These are phyloP conservation scores for Cladosporium colombiae DNA, from an alignment of 2,329 filamentous ascomycete genomes.

Conservation along the genomic window DNA sequence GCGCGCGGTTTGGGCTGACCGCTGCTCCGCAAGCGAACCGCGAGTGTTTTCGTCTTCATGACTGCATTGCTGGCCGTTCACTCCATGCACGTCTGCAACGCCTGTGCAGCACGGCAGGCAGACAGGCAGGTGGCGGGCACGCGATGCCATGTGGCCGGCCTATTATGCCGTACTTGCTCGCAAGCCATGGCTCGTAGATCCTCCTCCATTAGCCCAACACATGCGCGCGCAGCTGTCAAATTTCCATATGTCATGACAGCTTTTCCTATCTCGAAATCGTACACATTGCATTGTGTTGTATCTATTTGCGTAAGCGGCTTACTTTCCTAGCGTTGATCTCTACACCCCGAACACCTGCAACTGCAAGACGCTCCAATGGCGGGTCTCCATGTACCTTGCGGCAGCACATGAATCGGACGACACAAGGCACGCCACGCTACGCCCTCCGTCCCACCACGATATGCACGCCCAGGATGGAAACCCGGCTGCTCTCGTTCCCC, in stretches of 20 bases:
- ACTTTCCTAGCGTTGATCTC: neutral
- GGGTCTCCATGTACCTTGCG: neutral
- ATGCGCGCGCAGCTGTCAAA: neutral
- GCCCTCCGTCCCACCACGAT: neutral
- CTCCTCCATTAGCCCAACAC: neutral
- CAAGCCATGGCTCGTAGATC: conserved; percentile 7
- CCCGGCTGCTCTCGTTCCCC: conserved; percentile 2
- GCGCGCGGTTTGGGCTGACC: conserved; percentile 16
- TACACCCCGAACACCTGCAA: neutral
- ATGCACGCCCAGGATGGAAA: neutral
- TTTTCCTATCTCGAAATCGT: neutral
- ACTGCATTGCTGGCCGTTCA: conserved; percentile 14
- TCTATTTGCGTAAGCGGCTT: neutral
- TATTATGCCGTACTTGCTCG: conserved; percentile 9
- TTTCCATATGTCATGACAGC: neutral
- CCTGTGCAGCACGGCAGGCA: neutral
- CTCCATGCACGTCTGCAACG: conserved; percentile 13
- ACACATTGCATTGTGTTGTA: neutral
- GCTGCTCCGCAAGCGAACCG: conserved; percentile 16
- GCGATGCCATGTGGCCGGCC: conserved; percentile 15
- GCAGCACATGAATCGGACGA: conserved; percentile 2
- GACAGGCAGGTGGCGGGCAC: neutral
- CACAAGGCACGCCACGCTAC: neutral
- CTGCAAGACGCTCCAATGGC: neutral
- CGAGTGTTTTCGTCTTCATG: conserved; percentile 15